Evolutionary conservation across 202 grass and related monocot genomes (phyloP).

Genomic region (Alloteropsis angusta): DNA sequence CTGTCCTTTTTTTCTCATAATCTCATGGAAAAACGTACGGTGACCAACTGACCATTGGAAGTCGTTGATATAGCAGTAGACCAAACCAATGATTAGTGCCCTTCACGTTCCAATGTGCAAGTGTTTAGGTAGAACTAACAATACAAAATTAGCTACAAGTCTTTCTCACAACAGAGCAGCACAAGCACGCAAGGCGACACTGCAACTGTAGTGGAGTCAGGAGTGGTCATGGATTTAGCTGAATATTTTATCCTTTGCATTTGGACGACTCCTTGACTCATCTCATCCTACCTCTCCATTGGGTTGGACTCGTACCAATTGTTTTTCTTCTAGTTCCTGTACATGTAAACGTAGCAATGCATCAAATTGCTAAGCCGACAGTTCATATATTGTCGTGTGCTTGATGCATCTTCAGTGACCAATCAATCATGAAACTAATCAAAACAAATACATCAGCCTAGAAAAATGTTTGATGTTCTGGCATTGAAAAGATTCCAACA

Average conservation of each 20-base stretch:
- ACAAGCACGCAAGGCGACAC: neutral
- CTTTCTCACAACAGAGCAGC: neutral
- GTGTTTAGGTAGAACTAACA: neutral
- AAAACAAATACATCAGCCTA: neutral
- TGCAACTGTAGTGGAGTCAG: neutral
- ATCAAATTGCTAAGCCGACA: neutral
- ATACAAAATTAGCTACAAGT: neutral
- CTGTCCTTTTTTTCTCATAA: neutral
- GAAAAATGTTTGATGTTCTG: neutral
- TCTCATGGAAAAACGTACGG: neutral
- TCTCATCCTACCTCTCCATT: neutral
- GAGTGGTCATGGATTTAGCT: neutral
- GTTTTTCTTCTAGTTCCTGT: neutral
- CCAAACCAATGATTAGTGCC: neutral
- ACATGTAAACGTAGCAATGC: neutral
- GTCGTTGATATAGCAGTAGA: neutral
- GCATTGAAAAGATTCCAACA: conserved; percentile 10
- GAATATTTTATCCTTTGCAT: neutral
- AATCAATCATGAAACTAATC: neutral
- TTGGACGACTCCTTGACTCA: neutral
- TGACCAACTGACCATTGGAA: neutral
- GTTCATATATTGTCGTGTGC: neutral
- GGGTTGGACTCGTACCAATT: neutral
- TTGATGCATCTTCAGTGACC: neutral
- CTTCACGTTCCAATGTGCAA: neutral